Conservation (phyloP, 495 filamentous ascomycete genomes). For the Lentithecium fluviatile region DNA sequence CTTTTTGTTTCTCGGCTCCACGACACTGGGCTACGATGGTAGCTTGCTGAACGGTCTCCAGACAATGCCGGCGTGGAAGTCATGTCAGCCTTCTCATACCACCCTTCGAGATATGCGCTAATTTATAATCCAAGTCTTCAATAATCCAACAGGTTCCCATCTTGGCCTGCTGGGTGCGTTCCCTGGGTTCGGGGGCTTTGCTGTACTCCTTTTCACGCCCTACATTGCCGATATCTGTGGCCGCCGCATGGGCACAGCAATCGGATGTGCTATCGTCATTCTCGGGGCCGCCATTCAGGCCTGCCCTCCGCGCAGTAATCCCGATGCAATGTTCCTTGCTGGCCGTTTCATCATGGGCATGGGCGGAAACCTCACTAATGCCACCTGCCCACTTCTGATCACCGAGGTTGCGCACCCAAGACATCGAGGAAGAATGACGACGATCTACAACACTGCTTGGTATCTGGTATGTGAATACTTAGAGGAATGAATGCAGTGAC, state of each 20-base stretch:
- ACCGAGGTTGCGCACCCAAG: constrained; percentile 64
- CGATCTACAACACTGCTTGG: constrained; percentile 64
- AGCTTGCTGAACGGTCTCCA: not conserved
- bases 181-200: not conserved
- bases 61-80: not conserved
- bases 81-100: not conserved
- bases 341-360: constrained; percentile 50
- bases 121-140: not conserved
- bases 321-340: constrained; percentile 32
- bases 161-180: not conserved
- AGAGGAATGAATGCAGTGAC: too few relatives aligned
- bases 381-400: constrained; percentile 55
- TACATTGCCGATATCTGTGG: not conserved
- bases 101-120: not conserved
- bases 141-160: not conserved
- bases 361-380: constrained; percentile 56
- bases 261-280: not conserved
- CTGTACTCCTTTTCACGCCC: not conserved
- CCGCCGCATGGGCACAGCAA: not conserved
- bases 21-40: not conserved
- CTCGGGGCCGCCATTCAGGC: not conserved
- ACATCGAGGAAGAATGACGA: constrained; percentile 60
- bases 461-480: too few relatives aligned
- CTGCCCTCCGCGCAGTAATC: not conserved
- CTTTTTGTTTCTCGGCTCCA: not conserved